Evolutionary conservation across 108 stramenopile species (phyloP).

Genomic region (Cyclotella distinguenda): DNA sequence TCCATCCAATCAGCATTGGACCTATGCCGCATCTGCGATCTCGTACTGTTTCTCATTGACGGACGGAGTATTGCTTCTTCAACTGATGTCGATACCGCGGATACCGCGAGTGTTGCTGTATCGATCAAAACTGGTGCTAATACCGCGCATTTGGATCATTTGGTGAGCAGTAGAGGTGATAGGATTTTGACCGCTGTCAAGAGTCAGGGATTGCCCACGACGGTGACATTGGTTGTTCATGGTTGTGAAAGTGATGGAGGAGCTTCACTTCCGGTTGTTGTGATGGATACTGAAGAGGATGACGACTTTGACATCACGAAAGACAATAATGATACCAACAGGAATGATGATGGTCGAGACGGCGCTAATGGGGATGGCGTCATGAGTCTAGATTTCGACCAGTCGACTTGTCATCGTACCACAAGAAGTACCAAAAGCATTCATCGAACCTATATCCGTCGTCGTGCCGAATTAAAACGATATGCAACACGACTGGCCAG

Average conservation of each 20-base stretch:
- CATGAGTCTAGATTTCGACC: slow-evolving; percentile 20
- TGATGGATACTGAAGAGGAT: slow-evolving; percentile 11
- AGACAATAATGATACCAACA: not conserved
- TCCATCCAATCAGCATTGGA: slow-evolving; percentile 82
- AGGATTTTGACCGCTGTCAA: slow-evolving; percentile 89
- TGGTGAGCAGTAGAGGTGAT: slow-evolving; percentile 80
- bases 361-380: slow-evolving; percentile 55
- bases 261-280: not conserved
- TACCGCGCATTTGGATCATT: slow-evolving; percentile 60
- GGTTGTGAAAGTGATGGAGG: slow-evolving; percentile 7
- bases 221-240: slow-evolving; percentile 81
- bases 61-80: slow-evolving; percentile 49
- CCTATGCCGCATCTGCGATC: slow-evolving; percentile 84
- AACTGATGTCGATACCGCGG: slow-evolving; percentile 3
- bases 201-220: slow-evolving; percentile 91
- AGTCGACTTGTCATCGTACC: slow-evolving; percentile 41
- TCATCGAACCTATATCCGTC: slow-evolving; percentile 65
- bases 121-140: slow-evolving; percentile 52
- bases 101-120: slow-evolving; percentile 21
- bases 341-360: slow-evolving; percentile 14
- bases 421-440: slow-evolving; percentile 53
- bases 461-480: slow-evolving; percentile 72
- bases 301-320: slow-evolving; percentile 25
- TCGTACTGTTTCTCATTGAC: slow-evolving; percentile 86
- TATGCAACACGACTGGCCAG: slow-evolving; percentile 71